A percentile compares a stretch with the other conserved stretches of the same genome.
Evolutionary conservation across 2,329 filamentous ascomycete species (phyloP).

Genomic region (Sarocladium brachiariae): DNA sequence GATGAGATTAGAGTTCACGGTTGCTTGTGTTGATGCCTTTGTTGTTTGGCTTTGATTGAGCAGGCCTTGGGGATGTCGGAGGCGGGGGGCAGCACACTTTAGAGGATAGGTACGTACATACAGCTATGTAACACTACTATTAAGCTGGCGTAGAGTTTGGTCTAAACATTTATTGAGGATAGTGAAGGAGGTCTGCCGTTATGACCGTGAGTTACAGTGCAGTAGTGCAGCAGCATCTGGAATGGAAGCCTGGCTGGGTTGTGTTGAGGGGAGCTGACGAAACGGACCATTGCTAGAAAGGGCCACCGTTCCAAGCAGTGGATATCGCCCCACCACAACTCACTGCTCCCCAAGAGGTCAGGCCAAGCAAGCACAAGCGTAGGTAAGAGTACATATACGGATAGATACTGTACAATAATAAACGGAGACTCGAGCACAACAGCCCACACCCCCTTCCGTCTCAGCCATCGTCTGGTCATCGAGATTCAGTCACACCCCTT

Average conservation of each 20-base stretch:
- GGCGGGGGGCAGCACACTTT: background rate
- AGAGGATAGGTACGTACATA: background rate
- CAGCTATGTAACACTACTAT: too few relatives aligned
- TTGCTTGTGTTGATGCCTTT: background rate
- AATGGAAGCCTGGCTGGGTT: background rate
- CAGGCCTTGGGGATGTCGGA: background rate
- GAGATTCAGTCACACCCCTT: slow-evolving; percentile 1
- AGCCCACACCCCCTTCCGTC: background rate
- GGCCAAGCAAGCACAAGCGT: too few relatives aligned
- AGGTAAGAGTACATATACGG: too few relatives aligned
- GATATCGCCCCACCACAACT: background rate
- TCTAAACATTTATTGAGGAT: too few relatives aligned
- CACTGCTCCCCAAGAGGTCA: too few relatives aligned
- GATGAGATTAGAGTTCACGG: background rate
- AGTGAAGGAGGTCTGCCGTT: too few relatives aligned
- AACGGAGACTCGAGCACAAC: background rate
- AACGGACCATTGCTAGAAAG: background rate
- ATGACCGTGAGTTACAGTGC: too few relatives aligned
- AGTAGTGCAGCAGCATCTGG: too few relatives aligned
- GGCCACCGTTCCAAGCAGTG: background rate
- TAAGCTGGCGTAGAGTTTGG: background rate
- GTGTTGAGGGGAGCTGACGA: background rate
- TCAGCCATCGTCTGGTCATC: background rate
- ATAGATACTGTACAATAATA: background rate
- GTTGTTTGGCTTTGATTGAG: too few relatives aligned